Conservation (phyloP, 2,329 filamentous ascomycete genomes). For the Fusarium chuoi region DNA sequence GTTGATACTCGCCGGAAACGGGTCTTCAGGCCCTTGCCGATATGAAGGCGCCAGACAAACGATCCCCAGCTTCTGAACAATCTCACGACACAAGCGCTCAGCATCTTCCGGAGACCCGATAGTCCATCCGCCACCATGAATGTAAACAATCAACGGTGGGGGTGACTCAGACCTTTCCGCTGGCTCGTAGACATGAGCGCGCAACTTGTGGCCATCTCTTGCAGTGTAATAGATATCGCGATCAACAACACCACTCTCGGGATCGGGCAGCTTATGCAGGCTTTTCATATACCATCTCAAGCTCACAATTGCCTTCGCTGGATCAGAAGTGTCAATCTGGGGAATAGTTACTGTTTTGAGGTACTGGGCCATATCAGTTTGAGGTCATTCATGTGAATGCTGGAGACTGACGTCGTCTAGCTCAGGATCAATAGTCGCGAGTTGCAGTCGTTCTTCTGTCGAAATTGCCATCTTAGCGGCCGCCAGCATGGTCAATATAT, state of each 20-base stretch:
- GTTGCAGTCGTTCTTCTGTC: background rate
- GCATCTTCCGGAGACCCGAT: background rate
- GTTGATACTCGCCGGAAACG: background rate
- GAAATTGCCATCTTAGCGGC: background rate
- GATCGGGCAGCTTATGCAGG: background rate
- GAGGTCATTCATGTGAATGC: fast-evolving
- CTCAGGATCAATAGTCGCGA: background rate
- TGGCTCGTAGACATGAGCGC: background rate
- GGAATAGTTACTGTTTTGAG: background rate
- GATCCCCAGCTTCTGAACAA: background rate
- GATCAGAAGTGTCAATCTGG: background rate
- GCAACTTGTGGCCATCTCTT: background rate
- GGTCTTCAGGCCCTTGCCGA: background rate
- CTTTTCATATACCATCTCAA: constrained; percentile 11
- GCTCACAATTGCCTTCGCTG: background rate
- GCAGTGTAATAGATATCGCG: background rate
- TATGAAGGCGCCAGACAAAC: background rate
- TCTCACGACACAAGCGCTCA: background rate
- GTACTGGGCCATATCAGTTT: background rate
- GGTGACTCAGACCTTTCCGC: fast-evolving
- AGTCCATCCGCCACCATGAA: constrained; percentile 1
- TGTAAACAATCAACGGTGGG: background rate
- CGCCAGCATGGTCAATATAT: no score
- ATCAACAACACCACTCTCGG: background rate
- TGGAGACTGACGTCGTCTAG: background rate